Conservation (phyloP, 2,329 filamentous ascomycete species). For the Colletotrichum camelliae region DNA sequence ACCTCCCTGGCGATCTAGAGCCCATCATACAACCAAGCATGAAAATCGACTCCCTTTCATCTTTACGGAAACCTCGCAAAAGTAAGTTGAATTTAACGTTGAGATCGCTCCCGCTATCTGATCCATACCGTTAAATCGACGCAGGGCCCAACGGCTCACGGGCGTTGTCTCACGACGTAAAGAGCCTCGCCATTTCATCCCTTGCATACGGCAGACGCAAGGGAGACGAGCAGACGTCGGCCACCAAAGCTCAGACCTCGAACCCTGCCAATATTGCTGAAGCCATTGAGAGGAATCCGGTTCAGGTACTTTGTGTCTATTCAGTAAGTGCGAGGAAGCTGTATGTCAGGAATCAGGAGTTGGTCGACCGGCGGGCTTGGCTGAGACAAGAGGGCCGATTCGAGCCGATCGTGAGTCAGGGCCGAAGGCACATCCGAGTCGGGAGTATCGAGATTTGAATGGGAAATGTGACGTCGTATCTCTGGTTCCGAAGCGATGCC, state of each 20-base stretch:
- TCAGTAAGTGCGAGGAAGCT: neutral
- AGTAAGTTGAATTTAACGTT: neutral
- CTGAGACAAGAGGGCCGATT: neutral
- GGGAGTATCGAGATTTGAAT: neutral
- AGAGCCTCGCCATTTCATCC: neutral
- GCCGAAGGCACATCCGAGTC: neutral
- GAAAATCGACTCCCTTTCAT: rapidly evolving
- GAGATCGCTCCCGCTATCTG: neutral
- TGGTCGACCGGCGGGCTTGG: neutral
- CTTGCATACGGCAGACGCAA: neutral
- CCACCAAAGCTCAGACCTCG: neutral
- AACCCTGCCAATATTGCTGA: neutral
- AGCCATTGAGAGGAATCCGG: rapidly evolving
- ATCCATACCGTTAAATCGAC: neutral
- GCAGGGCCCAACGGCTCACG: neutral
- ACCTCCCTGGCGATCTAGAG: neutral
- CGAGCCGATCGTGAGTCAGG: neutral
- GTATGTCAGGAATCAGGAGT: neutral
- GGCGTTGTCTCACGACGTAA: neutral
- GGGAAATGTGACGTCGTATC: neutral
- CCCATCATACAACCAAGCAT: rapidly evolving
- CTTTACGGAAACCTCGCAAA: neutral
- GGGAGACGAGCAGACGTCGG: neutral
- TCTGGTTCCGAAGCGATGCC: neutral
- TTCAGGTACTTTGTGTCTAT: neutral